Evolutionary conservation across 1,284 basidiomycete species (phyloP).

Genomic region (Trichosporon sp.): DNA sequence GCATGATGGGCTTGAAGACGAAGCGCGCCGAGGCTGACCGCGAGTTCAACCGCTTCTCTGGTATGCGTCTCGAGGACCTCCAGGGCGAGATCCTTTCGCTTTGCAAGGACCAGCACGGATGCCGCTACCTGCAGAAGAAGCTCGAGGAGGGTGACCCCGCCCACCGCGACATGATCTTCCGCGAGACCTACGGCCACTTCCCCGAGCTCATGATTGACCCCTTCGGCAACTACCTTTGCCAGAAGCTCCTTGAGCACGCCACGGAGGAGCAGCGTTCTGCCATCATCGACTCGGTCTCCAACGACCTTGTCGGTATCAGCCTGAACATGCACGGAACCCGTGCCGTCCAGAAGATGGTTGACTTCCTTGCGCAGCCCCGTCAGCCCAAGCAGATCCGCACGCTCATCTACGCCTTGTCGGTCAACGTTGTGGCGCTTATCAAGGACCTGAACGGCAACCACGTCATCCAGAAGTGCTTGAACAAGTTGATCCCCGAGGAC

Average conservation of each 20-base stretch:
- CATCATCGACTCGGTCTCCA: constrained; percentile 95
- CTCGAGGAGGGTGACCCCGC: constrained; percentile 92
- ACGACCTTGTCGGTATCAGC: constrained; percentile 96
- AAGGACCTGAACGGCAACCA: constrained; percentile 99
- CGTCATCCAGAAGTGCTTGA: constrained; percentile 97
- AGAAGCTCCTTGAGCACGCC: constrained; percentile 95
- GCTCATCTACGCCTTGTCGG: constrained; percentile 92
- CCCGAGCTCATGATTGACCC: constrained; percentile 99
- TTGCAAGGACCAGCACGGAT: constrained; percentile 99
- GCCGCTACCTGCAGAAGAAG: constrained; percentile 98
- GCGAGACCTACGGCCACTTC: constrained; percentile 96
- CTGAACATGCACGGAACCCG: constrained; percentile 99
- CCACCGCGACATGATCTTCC: constrained; percentile 98
- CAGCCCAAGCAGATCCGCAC: constrained; percentile 89
- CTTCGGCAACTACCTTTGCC: constrained; percentile 99
- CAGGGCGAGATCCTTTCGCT: constrained; percentile 89
- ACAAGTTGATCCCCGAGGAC: constrained; percentile 95
- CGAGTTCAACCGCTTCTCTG: constrained; percentile 91
- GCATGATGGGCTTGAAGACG: constrained; percentile 85
- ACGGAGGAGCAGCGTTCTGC: constrained; percentile 97
- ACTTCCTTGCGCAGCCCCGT: constrained; percentile 93
- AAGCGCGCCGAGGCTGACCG: constrained; percentile 91
- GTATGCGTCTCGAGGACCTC: constrained; percentile 91
- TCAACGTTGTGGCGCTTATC: constrained; percentile 98
- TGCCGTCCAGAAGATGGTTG: constrained; percentile 99